phyloP scores from a whole-genome alignment of 257 asterid species.

The Handroanthus guayacan region DNA sequence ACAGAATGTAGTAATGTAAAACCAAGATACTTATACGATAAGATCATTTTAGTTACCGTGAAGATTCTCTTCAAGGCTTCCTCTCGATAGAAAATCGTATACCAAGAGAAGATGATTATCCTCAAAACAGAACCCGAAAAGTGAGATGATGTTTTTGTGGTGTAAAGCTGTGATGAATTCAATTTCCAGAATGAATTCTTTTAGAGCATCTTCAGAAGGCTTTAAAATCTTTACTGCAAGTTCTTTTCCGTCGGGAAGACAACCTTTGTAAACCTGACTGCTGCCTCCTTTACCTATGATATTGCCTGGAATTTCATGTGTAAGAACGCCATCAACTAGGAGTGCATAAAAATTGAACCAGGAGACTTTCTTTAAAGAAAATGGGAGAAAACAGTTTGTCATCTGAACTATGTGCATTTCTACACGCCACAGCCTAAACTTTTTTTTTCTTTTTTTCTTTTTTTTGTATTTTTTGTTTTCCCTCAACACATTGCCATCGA shows the following conservation, averaged over 20 bases:
- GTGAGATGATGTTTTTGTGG: slow-evolving; percentile 91
- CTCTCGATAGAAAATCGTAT: slow-evolving; percentile 85
- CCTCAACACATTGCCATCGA: too few species aligned
- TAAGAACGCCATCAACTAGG: slow-evolving; percentile 12
- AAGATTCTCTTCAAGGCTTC: slow-evolving; percentile 99
- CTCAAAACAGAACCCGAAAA: slow-evolving; percentile 93
- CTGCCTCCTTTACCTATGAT: slow-evolving; percentile 96
- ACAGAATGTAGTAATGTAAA: not conserved
- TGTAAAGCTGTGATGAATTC: slow-evolving; percentile 83
- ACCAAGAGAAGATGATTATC: slow-evolving; percentile 77
- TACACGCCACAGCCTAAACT: too few species aligned
- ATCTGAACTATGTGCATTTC: too few species aligned
- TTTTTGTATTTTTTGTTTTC: too few species aligned
- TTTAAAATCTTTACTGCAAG: slow-evolving; percentile 93
- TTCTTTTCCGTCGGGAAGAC: slow-evolving; percentile 86
- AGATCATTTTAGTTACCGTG: slow-evolving; percentile 60
- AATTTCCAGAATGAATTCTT: slow-evolving; percentile 81
- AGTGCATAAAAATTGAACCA: not conserved
- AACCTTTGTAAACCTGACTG: slow-evolving; percentile 86
- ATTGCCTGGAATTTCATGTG: slow-evolving; percentile 56
- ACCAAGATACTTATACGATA: not conserved
- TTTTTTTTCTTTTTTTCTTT: too few species aligned
- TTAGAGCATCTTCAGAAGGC: slow-evolving; percentile 71
- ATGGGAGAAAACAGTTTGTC: too few species aligned
- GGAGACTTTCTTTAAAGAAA: not conserved